These are phyloP conservation scores for Phytophthora citricola DNA, from an alignment of 352 stramenopile species.

Conservation along the genomic window DNA sequence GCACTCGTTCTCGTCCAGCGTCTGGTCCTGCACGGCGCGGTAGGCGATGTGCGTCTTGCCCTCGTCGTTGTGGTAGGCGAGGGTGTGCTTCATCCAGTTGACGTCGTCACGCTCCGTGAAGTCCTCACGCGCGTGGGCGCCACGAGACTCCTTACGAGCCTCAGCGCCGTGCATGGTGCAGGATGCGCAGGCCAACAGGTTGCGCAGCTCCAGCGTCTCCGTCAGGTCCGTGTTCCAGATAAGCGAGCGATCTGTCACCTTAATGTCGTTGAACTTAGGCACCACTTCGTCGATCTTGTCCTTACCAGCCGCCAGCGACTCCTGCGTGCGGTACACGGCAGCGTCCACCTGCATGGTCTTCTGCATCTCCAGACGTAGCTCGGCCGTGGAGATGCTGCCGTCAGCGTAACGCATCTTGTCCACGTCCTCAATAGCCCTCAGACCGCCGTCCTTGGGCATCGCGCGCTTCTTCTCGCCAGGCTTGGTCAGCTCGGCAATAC, in stretches of 20 bases:
- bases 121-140: constrained; percentile 97
- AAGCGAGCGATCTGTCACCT: constrained; percentile 94
- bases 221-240: constrained; percentile 99
- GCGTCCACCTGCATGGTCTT: constrained; percentile 66
- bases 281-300: constrained; percentile 91
- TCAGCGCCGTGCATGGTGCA: constrained; percentile 96
- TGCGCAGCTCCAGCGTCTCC: constrained; percentile 96
- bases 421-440: constrained; percentile 89
- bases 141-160: constrained; percentile 94
- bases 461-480: constrained; percentile 86
- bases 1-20: constrained; percentile 96
- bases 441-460: constrained; percentile 84
- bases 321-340: constrained; percentile 64
- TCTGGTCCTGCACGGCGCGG: constrained; percentile 93
- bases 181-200: constrained; percentile 92
- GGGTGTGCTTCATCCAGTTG: constrained; percentile 98
- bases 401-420: constrained; percentile 92
- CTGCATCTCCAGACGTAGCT: constrained; percentile 83
- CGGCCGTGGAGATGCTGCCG: constrained; percentile 78
- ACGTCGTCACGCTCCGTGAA: constrained; percentile 94
- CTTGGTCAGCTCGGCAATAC: constrained; percentile 95
- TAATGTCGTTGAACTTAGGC: constrained; percentile 92
- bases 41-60: constrained; percentile 92
- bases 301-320: constrained; percentile 83
- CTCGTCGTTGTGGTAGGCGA: constrained; percentile 94